A percentile compares a stretch with the other conserved stretches of the same genome.
phyloP scores from a whole-genome alignment of 306 rosid species.

The Arachis hypogaea region DNA sequence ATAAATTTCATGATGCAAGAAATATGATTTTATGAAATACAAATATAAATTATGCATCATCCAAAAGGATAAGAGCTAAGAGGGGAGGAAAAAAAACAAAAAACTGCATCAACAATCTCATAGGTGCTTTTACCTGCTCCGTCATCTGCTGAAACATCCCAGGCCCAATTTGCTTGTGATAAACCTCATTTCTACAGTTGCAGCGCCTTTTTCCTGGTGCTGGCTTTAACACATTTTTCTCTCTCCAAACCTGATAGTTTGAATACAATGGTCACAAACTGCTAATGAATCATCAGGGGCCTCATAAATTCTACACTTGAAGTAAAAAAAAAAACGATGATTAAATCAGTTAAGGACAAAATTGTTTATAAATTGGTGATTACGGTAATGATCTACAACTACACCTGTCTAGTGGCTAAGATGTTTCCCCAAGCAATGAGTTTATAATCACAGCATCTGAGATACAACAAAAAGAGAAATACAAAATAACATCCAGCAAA shows the following conservation, averaged over 20 bases:
- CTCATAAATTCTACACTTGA: not conserved
- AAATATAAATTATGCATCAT: slow-evolving; percentile 10
- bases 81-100: not conserved
- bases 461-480: not conserved
- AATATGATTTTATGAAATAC: not conserved
- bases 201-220: slow-evolving; percentile 98
- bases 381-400: slow-evolving; percentile 18
- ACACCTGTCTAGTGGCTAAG: not conserved
- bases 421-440: slow-evolving; percentile 7
- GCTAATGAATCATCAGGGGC: slow-evolving; percentile 19
- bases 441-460: slow-evolving; percentile 9
- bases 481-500: slow-evolving; percentile 13
- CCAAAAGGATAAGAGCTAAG: not conserved
- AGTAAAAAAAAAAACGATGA: not conserved
- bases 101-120: slow-evolving; percentile 19
- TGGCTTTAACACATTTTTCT: slow-evolving; percentile 80
- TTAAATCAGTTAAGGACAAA: not conserved
- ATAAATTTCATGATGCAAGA: slow-evolving; percentile 27
- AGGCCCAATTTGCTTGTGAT: slow-evolving; percentile 97
- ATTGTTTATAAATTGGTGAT: not conserved
- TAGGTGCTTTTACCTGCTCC: slow-evolving; percentile 67
- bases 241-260: slow-evolving; percentile 87
- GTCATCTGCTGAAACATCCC: slow-evolving; percentile 99
- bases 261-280: slow-evolving; percentile 30
- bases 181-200: slow-evolving; percentile 95